A percentile compares a stretch with the other conserved stretches of the same genome.
These are phyloP conservation scores for Fraxinus angustifolia DNA, from an alignment of 305 asterid species.

Conservation along the genomic window DNA sequence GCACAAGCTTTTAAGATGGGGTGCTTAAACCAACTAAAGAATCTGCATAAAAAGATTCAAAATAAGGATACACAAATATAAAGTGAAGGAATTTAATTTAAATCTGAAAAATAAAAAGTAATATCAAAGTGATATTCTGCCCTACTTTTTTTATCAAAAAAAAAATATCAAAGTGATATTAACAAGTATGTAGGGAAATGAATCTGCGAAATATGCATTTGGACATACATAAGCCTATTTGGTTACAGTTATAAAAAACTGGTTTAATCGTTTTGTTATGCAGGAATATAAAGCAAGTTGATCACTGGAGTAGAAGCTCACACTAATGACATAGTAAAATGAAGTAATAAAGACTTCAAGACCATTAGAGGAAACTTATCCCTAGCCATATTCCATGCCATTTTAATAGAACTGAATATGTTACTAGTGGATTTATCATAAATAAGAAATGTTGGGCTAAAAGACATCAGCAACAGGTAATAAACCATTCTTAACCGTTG, in stretches of 20 bases:
- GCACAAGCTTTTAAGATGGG: background rate
- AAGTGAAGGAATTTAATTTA: background rate
- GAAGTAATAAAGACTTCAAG: background rate
- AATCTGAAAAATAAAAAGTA: background rate
- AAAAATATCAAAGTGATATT: slow-evolving; percentile 8
- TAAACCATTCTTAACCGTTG: background rate
- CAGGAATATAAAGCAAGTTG: background rate
- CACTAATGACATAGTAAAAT: background rate
- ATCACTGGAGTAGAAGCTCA: background rate
- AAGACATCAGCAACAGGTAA: background rate
- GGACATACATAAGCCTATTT: background rate
- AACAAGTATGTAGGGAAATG: background rate
- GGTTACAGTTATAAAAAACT: background rate
- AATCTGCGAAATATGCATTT: slow-evolving; percentile 18
- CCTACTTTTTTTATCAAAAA: too few species aligned
- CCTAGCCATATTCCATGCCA: background rate
- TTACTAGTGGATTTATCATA: background rate
- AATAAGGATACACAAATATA: background rate
- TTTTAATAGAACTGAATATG: background rate
- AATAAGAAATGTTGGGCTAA: background rate
- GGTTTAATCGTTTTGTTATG: background rate
- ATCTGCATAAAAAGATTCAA: background rate
- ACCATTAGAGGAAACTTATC: background rate
- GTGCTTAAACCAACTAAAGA: slow-evolving; percentile 13
- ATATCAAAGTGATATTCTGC: slow-evolving; percentile 4